Evolutionary conservation across 352 stramenopile genomes (phyloP), one percentile per base, ranked within the genome.

Genomic region (Globisporangium perplexum): DNA sequence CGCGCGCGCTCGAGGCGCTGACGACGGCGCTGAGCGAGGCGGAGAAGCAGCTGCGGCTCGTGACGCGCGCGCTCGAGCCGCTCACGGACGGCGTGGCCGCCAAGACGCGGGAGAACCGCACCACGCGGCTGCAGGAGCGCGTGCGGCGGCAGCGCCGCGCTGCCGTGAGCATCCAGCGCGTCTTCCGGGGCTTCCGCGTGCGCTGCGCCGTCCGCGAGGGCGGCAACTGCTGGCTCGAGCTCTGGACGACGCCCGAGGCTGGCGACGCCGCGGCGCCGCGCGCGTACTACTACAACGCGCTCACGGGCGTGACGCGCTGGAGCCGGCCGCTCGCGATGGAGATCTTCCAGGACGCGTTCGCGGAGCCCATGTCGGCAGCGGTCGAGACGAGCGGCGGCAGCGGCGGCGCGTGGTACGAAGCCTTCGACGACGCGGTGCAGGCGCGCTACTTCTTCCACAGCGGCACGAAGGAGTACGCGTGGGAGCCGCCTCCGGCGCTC

Each of bases 281-380:
- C 8, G 48, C 55, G 35, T 93, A 92, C 65, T 96, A 84, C 63
- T 93, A 88, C 70, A 95, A 96, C 39, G 74, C 74, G n/a, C 67
- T 88, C 44, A 86, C 76, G 4, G 78, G 87, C 7, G 80, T 80
- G 41, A 81, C 74, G 22, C 73, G 80, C 23, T 82, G 73, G 68
- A 59, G 71, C 26, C 63, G 73, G 49, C 83, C 83, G 17, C 55
- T 92, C 23, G 82, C 79, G 10, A 92, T 91, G 79, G 70, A 74
- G 39, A 78, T 94, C 38, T 94, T 94, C 55, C 52, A 62, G 17
- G 82, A 91, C 46, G 47, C 57, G 0, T 88, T 88, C 57, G 55
- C 67, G 4, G 50, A 71, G 46, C 72, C 79, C 4, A 68, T 72
- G 61, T n/a, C n/a, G n/a, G n/a, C n/a, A n/a, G 31, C 3, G 0